A percentile compares a stretch with the other conserved stretches of the same genome.
Conservation (phyloP, 768 basidiomycete species). For the Lactarius quietus region DNA sequence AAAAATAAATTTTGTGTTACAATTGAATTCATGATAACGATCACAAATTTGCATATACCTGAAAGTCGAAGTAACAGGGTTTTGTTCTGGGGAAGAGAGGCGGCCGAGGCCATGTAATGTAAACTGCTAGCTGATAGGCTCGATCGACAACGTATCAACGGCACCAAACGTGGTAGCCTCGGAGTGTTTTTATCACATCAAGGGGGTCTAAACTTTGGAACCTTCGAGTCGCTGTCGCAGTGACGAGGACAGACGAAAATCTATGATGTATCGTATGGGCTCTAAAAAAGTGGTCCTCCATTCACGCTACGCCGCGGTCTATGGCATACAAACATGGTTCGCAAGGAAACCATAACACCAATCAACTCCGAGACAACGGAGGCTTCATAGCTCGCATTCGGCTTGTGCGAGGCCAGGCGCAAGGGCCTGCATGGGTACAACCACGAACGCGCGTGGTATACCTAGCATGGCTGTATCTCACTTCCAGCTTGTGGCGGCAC, state of each 20-base stretch:
- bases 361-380: neutral
- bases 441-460: neutral
- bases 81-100: no score
- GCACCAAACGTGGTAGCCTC: neutral
- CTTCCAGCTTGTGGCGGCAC: constrained; percentile 33
- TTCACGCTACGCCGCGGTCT: neutral
- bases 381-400: neutral
- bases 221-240: neutral
- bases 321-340: neutral
- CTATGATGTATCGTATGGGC: no score
- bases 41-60: no score
- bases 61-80: no score
- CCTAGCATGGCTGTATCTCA: constrained; percentile 26
- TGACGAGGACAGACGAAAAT: neutral
- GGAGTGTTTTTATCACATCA: neutral
- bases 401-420: neutral
- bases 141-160: neutral
- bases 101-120: no score
- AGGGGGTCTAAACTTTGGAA: neutral
- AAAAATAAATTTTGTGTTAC: no score
- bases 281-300: neutral
- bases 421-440: neutral
- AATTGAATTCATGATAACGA: no score
- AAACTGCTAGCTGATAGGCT: no score
- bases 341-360: neutral